Evolutionary conservation across 2,329 filamentous ascomycete genomes (phyloP).

Genomic region (Aspergillus novofumigatus): DNA sequence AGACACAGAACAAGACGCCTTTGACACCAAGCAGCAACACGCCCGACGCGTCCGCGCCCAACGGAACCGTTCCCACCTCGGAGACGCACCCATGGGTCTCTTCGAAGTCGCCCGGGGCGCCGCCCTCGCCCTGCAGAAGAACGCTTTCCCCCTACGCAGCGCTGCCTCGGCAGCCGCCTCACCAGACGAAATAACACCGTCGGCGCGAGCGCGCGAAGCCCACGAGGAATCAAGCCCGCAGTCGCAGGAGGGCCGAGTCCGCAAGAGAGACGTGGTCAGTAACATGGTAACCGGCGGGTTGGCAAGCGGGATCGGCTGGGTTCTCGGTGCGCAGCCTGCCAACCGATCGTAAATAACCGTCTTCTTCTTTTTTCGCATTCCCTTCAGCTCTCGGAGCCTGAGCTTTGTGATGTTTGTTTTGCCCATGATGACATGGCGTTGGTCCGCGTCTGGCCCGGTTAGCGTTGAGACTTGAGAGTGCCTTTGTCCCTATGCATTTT

Average conservation of each 20-base stretch:
- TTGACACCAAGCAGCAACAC: conserved; percentile 41
- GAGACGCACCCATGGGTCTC: conserved; percentile 49
- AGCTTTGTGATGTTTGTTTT: neutral
- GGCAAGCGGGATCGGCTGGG: conserved; percentile 62
- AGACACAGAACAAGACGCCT: conserved; percentile 42
- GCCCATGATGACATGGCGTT: neutral
- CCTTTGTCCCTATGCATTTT: neutral
- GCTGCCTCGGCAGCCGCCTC: conserved; percentile 9
- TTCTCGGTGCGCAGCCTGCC: conserved; percentile 52
- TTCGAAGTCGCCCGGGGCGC: conserved; percentile 51
- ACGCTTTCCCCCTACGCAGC: conserved; percentile 41
- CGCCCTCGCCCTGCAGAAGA: conserved; percentile 46
- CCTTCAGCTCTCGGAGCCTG: neutral
- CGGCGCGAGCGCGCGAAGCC: conserved; percentile 17
- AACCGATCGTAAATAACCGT: conserved; percentile 20
- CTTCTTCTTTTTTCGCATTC: neutral
- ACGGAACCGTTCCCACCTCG: conserved; percentile 24
- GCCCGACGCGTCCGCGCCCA: conserved; percentile 30
- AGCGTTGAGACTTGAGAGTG: neutral
- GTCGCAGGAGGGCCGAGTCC: conserved; percentile 25
- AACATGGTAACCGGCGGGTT: conserved; percentile 61
- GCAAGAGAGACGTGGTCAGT: conserved; percentile 55
- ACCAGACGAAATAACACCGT: conserved; percentile 5
- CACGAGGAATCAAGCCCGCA: conserved; percentile 10
- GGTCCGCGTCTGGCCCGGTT: neutral